Conservation (phyloP, 441 rosid species). For the Eutrema salsugineum region DNA sequence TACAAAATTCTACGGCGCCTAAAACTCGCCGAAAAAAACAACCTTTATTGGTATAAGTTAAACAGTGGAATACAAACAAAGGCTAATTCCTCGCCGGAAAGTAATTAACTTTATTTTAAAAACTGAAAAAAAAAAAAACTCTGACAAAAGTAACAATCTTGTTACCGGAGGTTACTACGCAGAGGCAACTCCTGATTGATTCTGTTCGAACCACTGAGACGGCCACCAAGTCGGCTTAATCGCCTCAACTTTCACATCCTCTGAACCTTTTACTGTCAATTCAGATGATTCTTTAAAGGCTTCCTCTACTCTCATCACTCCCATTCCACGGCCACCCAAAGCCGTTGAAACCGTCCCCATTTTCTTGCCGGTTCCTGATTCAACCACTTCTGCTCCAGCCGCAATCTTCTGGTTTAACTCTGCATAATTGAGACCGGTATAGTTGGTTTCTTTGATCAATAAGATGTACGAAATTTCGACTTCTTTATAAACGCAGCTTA, state of each 20-base stretch:
- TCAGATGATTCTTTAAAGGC: conserved; percentile 48
- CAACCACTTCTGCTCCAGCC: conserved; percentile 66
- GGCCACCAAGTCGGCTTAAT: conserved; percentile 93
- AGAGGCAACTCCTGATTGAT: conserved; percentile 22
- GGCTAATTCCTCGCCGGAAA: no score
- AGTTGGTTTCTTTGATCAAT: neutral
- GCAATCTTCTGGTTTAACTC: conserved; percentile 55
- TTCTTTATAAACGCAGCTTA: conserved; percentile 12
- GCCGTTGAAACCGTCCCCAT: conserved; percentile 63
- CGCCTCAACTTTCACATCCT: conserved; percentile 62
- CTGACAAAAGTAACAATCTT: no score
- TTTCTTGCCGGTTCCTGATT: conserved; percentile 59
- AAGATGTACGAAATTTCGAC: neutral
- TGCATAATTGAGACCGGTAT: conserved; percentile 21
- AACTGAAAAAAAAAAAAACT: no score
- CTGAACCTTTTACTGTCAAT: conserved; percentile 46
- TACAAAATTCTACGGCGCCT: no score
- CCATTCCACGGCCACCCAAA: conserved; percentile 70
- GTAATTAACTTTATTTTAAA: no score
- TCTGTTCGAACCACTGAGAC: conserved; percentile 61
- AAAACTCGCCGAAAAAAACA: no score
- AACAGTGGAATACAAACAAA: no score
- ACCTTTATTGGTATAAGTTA: no score
- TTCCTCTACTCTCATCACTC: conserved; percentile 68
- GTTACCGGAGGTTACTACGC: neutral